Conservation (phyloP, 2,329 filamentous ascomycete species). For the Cladosporium austrohemisphaericum region DNA sequence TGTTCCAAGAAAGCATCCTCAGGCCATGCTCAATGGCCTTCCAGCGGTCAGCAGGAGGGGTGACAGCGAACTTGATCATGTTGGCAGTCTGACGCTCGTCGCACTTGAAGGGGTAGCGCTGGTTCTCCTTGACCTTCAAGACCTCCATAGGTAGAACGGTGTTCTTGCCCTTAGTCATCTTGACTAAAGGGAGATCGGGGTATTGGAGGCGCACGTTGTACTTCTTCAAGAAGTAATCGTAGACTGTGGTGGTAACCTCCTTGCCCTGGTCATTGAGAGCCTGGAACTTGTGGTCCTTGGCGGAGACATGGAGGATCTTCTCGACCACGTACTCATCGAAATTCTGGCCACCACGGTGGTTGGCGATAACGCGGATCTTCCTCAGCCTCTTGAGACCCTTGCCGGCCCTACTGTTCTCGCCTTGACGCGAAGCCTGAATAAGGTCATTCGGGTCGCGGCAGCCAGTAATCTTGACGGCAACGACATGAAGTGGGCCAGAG, state of each 20-base stretch:
- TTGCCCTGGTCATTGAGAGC: slow-evolving; percentile 37
- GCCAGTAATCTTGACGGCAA: slow-evolving; percentile 33
- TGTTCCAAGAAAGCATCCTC: slow-evolving; percentile 60
- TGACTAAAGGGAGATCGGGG: slow-evolving; percentile 52
- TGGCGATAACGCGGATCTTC: slow-evolving; percentile 39
- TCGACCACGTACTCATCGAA: slow-evolving; percentile 50
- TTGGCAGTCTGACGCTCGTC: slow-evolving; percentile 63
- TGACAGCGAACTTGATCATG: slow-evolving; percentile 95
- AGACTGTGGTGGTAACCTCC: slow-evolving; percentile 50
- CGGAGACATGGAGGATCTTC: slow-evolving; percentile 42
- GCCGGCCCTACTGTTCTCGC: slow-evolving; percentile 22
- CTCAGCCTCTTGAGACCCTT: slow-evolving; percentile 40
- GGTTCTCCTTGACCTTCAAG: slow-evolving; percentile 50
- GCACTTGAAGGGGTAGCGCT: slow-evolving; percentile 57
- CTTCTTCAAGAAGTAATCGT: slow-evolving; percentile 51
- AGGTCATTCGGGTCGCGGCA: slow-evolving; percentile 29
- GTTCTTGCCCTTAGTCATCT: slow-evolving; percentile 51
- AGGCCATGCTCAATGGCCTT: slow-evolving; percentile 66
- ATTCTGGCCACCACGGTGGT: slow-evolving; percentile 35
- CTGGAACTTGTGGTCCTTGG: slow-evolving; percentile 43
- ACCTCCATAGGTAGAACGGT: slow-evolving; percentile 56
- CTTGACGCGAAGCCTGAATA: slow-evolving; percentile 18
- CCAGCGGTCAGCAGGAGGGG: slow-evolving; percentile 66
- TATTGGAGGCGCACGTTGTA: slow-evolving; percentile 49
- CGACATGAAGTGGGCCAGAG: slow-evolving; percentile 34